Evolutionary conservation across 352 stramenopile species (phyloP).

Genomic region (Lagenidium giganteum): DNA sequence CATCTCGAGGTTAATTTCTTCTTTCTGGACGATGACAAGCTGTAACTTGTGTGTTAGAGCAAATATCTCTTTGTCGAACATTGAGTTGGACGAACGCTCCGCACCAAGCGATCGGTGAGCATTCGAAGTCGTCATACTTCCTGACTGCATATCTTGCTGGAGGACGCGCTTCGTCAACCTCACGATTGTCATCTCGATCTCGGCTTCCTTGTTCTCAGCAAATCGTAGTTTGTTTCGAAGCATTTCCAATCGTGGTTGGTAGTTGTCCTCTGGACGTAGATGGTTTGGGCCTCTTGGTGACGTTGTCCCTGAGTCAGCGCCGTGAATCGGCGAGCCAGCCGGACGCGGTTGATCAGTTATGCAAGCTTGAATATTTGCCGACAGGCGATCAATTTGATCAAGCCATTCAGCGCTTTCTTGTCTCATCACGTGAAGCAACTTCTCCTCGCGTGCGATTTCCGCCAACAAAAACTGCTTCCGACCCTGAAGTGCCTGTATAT

Average conservation of each 20-base stretch:
- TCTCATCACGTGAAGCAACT: constrained; percentile 56
- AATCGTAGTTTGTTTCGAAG: constrained; percentile 52
- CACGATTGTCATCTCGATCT: constrained; percentile 70
- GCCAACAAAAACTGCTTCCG: constrained; percentile 57
- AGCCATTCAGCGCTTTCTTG: constrained; percentile 33
- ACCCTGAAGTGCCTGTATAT: constrained; percentile 59
- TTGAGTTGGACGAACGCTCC: constrained; percentile 16
- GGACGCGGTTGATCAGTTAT: constrained; percentile 13
- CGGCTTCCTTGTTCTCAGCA: constrained; percentile 56
- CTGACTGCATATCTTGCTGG: constrained; percentile 30
- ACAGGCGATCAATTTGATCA: constrained; percentile 49
- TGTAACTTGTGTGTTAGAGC: constrained; percentile 69
- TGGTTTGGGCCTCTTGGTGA: too few relatives aligned
- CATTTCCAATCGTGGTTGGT: constrained; percentile 47
- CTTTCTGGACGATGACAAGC: constrained; percentile 69
- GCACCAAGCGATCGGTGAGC: too few relatives aligned
- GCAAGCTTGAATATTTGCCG: constrained; percentile 42
- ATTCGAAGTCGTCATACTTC: neutral
- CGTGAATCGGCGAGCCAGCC: too few relatives aligned
- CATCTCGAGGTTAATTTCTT: constrained; percentile 73
- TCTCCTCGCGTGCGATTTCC: constrained; percentile 62
- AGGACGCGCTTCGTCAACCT: constrained; percentile 68
- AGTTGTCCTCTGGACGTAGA: constrained; percentile 34
- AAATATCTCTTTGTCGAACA: constrained; percentile 80
- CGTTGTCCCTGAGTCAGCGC: too few relatives aligned